These are phyloP conservation scores for Trichocladium uniseriatum DNA, from an alignment of 495 filamentous ascomycete species.

Conservation along the genomic window DNA sequence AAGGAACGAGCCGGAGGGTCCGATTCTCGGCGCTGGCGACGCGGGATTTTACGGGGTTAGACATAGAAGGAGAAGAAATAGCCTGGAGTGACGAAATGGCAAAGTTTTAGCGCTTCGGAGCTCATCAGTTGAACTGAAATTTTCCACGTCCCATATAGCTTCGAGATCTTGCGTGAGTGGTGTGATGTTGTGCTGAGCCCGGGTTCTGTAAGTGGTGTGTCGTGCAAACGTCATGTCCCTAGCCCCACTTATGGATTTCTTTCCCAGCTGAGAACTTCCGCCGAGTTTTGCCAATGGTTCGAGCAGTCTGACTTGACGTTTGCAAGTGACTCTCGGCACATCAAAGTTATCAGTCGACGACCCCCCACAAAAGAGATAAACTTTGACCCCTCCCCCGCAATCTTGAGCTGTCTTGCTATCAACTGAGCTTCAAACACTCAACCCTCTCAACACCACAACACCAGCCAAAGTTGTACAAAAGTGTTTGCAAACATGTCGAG, in stretches of 20 bases:
- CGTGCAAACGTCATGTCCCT: neutral
- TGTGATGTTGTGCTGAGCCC: neutral
- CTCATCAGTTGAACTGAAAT: too few relatives aligned
- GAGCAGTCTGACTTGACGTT: neutral
- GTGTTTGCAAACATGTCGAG: slow-evolving; percentile 44
- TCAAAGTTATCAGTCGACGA: too few relatives aligned
- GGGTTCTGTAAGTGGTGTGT: neutral
- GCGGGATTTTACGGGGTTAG: slow-evolving; percentile 9
- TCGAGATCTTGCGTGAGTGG: neutral
- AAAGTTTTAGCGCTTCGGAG: too few relatives aligned
- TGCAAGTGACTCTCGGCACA: neutral
- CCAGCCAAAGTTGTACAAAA: neutral
- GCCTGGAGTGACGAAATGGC: too few relatives aligned
- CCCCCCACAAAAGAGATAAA: neutral
- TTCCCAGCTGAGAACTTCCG: too few relatives aligned
- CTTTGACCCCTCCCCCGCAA: slow-evolving; percentile 6
- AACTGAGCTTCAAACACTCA: neutral
- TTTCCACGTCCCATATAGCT: too few relatives aligned
- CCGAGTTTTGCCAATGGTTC: neutral
- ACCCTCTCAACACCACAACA: neutral
- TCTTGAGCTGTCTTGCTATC: neutral
- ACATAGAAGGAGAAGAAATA: too few relatives aligned
- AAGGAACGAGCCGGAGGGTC: neutral
- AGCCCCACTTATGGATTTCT: neutral
- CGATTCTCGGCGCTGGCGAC: slow-evolving; percentile 2